phyloP scores from a whole-genome alignment of 164 flowering plant species.

The Dillenia turbinata region DNA sequence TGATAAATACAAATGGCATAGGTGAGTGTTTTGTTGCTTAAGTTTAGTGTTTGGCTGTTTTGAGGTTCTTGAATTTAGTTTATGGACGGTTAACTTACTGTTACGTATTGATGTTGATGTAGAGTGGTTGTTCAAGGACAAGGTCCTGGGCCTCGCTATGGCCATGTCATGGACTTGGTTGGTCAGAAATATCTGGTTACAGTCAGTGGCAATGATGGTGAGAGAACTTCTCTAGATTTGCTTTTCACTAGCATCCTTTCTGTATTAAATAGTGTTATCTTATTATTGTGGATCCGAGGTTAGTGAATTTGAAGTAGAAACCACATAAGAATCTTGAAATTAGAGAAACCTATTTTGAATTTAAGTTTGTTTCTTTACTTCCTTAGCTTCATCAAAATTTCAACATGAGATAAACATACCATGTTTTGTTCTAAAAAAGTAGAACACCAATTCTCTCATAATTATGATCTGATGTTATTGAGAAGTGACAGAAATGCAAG shows the following conservation, averaged over 20 bases:
- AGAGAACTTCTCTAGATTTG: slow-evolving; percentile 13
- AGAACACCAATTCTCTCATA: too few species aligned
- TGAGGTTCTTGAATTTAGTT: not conserved
- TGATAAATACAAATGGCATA: slow-evolving; percentile 94
- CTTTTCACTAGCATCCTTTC: not conserved
- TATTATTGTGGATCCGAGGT: not conserved
- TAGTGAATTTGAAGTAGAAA: not conserved
- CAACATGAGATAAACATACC: too few species aligned
- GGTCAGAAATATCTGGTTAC: slow-evolving; percentile 83
- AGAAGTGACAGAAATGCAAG: too few species aligned
- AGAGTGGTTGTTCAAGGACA: slow-evolving; percentile 91
- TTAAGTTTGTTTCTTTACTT: too few species aligned
- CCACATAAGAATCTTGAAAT: too few species aligned
- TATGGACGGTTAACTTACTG: not conserved
- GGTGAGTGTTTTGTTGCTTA: slow-evolving; percentile 32
- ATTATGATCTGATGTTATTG: too few species aligned
- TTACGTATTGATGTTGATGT: slow-evolving; percentile 4
- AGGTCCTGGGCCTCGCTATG: slow-evolving; percentile 94
- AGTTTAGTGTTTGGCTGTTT: not conserved
- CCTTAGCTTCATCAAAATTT: too few species aligned
- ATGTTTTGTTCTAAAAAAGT: too few species aligned
- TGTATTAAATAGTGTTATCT: not conserved
- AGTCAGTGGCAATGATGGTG: slow-evolving; percentile 92
- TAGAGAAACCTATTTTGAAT: too few species aligned
- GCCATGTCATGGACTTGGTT: slow-evolving; percentile 91